phyloP scores from a whole-genome alignment of 2,329 filamentous ascomycete species.

The Penicillium psychrosexuale region DNA sequence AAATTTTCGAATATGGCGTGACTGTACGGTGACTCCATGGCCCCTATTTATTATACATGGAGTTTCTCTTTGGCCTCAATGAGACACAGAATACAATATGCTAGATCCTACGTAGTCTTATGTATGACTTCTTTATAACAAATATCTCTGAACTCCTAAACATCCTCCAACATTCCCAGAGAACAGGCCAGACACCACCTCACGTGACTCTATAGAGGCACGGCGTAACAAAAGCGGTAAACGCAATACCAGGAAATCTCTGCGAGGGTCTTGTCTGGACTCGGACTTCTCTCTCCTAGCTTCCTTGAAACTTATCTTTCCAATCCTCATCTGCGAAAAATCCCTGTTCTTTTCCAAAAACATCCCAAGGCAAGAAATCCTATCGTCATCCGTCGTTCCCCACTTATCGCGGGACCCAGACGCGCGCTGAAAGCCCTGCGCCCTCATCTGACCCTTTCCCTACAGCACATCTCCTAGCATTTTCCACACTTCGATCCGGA shows the following conservation, averaged over 20 bases:
- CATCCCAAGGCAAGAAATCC: background rate
- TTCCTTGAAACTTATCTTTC: background rate
- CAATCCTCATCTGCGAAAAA: background rate
- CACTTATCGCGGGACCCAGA: constrained; percentile 26
- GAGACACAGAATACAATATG: background rate
- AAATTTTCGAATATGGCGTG: background rate
- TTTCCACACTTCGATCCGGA: constrained; percentile 10
- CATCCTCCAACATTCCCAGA: background rate
- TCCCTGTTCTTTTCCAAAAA: background rate
- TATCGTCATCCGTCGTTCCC: constrained; percentile 20
- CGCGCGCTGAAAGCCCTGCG: constrained; percentile 27
- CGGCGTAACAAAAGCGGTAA: constrained; percentile 15
- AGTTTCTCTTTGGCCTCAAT: background rate
- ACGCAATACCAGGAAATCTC: constrained; percentile 22
- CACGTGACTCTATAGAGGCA: constrained; percentile 19
- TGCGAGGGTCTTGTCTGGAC: constrained; percentile 3
- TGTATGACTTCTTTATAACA: background rate
- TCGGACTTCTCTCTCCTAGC: background rate
- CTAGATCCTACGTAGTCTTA: background rate
- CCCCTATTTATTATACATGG: background rate
- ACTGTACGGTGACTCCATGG: background rate
- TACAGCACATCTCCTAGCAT: constrained; percentile 19
- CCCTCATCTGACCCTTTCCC: constrained; percentile 28
- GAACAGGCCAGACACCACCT: background rate
- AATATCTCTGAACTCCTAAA: background rate